These are phyloP conservation scores for Ricinus communis DNA, from an alignment of 345 rosid genomes.

Conservation along the genomic window DNA sequence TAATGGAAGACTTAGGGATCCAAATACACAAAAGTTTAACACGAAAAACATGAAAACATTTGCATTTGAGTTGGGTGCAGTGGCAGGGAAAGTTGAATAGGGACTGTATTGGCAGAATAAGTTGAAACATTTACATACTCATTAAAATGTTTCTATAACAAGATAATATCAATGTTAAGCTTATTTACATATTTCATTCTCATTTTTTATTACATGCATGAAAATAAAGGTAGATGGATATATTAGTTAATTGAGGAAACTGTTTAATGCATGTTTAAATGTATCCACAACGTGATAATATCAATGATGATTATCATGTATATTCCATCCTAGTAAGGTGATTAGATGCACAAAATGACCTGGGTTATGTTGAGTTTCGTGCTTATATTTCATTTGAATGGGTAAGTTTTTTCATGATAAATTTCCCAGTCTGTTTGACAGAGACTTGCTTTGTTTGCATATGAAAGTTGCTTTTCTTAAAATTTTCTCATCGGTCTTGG, in stretches of 20 bases:
- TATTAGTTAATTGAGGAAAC: not conserved
- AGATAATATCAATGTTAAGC: not conserved
- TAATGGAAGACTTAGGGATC: no score
- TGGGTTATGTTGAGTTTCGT: not conserved
- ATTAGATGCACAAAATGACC: not conserved
- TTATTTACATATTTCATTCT: not conserved
- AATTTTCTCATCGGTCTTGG: not conserved
- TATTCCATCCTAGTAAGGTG: not conserved
- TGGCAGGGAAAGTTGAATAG: not conserved
- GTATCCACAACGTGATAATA: not conserved
- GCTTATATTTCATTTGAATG: not conserved
- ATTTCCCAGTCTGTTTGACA: not conserved
- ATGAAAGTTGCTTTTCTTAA: not conserved
- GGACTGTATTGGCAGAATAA: not conserved
- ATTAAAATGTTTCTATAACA: not conserved
- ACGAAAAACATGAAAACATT: not conserved
- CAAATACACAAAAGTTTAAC: not conserved
- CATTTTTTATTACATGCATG: not conserved
- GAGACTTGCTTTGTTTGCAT: not conserved
- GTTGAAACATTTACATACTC: not conserved
- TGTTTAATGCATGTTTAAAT: not conserved
- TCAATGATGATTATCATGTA: not conserved
- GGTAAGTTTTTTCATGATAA: not conserved
- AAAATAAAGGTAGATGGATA: not conserved
- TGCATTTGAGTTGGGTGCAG: not conserved